phyloP scores from a whole-genome alignment of 2,329 filamentous ascomycete genomes.

The Diplodia intermedia region DNA sequence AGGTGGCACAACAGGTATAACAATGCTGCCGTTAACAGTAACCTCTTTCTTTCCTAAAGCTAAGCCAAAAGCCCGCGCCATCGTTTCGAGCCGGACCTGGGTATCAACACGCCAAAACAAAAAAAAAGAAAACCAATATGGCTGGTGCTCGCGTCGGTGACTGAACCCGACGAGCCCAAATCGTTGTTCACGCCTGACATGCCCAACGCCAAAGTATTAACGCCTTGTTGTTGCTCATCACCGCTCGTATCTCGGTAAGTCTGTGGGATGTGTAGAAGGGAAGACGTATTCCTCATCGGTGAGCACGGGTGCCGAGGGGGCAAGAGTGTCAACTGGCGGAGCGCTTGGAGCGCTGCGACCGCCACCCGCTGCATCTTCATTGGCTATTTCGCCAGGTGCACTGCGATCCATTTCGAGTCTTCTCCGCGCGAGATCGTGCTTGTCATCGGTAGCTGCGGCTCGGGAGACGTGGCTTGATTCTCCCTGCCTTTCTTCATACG shows the following conservation, averaged over 20 bases:
- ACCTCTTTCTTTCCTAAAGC: slow-evolving; percentile 9
- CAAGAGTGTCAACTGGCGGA: background rate
- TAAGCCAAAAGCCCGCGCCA: slow-evolving; percentile 23
- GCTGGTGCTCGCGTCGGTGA: slow-evolving; percentile 16
- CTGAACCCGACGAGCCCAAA: background rate
- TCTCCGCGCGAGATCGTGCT: slow-evolving; percentile 72
- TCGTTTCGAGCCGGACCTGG: slow-evolving; percentile 26
- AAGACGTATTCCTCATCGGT: slow-evolving; percentile 31
- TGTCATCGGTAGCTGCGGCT: slow-evolving; percentile 67
- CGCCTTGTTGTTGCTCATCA: slow-evolving; percentile 22
- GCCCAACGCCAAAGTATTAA: slow-evolving; percentile 17
- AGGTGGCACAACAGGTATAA: background rate
- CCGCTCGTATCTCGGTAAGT: slow-evolving; percentile 32
- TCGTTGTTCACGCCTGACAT: slow-evolving; percentile 15
- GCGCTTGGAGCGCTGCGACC: background rate
- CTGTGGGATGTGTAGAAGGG: slow-evolving; percentile 7
- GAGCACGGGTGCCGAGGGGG: slow-evolving; percentile 29
- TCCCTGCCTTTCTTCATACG: slow-evolving; percentile 9
- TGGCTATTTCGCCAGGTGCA: slow-evolving; percentile 42
- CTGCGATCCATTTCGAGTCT: slow-evolving; percentile 52
- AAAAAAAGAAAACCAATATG: slow-evolving; percentile 5
- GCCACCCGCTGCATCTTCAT: background rate
- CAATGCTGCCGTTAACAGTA: slow-evolving; percentile 9
- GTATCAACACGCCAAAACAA: slow-evolving; percentile 29
- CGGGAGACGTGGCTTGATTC: background rate